Percentiles rank a stretch among this genome's conserved stretches.
These are phyloP conservation scores for Endoconidiophora laricicola DNA, from an alignment of 2,329 filamentous ascomycete genomes.

Conservation along the genomic window DNA sequence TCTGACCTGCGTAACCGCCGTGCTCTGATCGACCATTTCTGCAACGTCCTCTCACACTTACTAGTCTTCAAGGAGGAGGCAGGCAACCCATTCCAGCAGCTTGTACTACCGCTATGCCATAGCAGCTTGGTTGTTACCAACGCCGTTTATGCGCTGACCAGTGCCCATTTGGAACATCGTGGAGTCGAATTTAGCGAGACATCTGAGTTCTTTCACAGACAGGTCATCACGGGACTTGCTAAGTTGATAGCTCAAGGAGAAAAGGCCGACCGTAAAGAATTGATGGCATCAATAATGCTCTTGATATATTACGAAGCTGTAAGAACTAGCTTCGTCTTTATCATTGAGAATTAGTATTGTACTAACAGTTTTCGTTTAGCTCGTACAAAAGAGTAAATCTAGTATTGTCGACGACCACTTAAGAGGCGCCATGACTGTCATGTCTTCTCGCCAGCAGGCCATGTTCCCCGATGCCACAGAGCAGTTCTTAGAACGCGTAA, in stretches of 20 bases:
- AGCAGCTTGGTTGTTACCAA: conserved; percentile 50
- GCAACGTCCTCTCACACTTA: conserved; percentile 46
- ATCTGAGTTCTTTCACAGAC: conserved; percentile 42
- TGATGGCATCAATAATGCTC: conserved; percentile 44
- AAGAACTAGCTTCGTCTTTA: conserved; percentile 16
- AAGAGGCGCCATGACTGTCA: conserved; percentile 44
- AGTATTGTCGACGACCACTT: conserved; percentile 45
- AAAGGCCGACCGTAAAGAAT: conserved; percentile 35
- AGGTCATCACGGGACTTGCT: conserved; percentile 40
- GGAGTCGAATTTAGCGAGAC: conserved; percentile 36
- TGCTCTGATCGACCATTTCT: conserved; percentile 43
- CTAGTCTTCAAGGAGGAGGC: conserved; percentile 47
- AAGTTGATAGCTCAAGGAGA: conserved; percentile 37
- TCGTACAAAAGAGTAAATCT: conserved; percentile 41
- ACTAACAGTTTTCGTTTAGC: conserved; percentile 21
- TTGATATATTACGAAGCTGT: conserved; percentile 49
- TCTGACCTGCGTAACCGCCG: conserved; percentile 36
- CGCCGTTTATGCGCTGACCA: conserved; percentile 68
- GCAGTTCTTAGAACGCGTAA: conserved; percentile 41
- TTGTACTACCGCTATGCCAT: conserved; percentile 42
- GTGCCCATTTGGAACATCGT: conserved; percentile 63
- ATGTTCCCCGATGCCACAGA: conserved; percentile 32
- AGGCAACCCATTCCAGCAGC: conserved; percentile 45
- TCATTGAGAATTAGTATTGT: not conserved
- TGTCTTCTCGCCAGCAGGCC: conserved; percentile 21